phyloP scores from a whole-genome alignment of 2,329 filamentous ascomycete species.

The Xylaria sp. region DNA sequence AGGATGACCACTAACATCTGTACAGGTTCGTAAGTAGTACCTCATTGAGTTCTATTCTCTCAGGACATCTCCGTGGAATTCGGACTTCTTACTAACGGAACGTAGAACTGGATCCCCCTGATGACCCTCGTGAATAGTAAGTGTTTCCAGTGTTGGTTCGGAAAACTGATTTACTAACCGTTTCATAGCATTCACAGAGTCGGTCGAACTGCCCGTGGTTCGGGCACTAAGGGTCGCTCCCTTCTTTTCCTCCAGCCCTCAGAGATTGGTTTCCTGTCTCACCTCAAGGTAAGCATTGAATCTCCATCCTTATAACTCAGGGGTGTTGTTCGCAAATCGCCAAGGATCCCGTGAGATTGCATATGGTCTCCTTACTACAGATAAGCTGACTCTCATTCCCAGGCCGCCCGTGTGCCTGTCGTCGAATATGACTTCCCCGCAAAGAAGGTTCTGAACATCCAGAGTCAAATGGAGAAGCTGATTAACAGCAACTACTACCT shows the following conservation, averaged over 20 bases:
- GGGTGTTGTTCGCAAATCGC: background rate
- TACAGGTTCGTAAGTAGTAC: conserved; percentile 12
- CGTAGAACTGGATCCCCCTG: conserved; percentile 81
- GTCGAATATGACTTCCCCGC: conserved; percentile 93
- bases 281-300: conserved; percentile 59
- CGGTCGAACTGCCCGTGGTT: conserved; percentile 84
- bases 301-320: background rate
- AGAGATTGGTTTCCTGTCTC: conserved; percentile 86
- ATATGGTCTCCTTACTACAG: background rate
- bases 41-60: too few relatives aligned
- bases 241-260: conserved; percentile 90
- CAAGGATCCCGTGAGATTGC: too few relatives aligned
- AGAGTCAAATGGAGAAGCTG: conserved; percentile 88
- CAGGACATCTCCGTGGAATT: too few relatives aligned
- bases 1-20: conserved; percentile 1
- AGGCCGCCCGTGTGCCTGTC: conserved; percentile 76
- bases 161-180: background rate
- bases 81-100: background rate
- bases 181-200: conserved; percentile 62
- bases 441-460: conserved; percentile 86
- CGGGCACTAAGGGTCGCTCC: conserved; percentile 76
- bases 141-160: background rate
- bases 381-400: background rate
- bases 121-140: conserved; percentile 59
- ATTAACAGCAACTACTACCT: conserved; percentile 96